Evolutionary conservation across 75 land plant genomes (phyloP).

Genomic region (Ceratopteris richardii): DNA sequence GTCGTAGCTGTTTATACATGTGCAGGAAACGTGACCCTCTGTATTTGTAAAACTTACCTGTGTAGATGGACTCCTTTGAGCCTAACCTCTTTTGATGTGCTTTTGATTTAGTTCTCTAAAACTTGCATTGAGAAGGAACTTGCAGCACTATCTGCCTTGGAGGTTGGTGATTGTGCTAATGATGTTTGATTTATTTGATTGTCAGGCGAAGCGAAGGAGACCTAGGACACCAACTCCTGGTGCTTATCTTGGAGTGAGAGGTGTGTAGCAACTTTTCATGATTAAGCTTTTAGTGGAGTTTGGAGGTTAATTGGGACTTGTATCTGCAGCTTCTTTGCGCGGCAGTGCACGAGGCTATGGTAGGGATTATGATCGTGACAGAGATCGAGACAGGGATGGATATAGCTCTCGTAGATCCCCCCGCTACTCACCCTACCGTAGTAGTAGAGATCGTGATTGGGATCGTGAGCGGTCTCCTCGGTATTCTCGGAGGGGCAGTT

Average conservation of each 20-base stretch:
- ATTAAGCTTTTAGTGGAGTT: neutral
- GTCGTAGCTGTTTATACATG: too few relatives aligned
- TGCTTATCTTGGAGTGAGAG: slow-evolving; percentile 66
- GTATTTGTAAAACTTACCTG: too few relatives aligned
- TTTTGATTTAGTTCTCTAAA: too few relatives aligned
- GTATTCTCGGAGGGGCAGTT: slow-evolving; percentile 42
- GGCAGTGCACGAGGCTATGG: slow-evolving; percentile 26
- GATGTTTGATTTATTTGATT: neutral
- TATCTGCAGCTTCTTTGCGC: slow-evolving; percentile 21
- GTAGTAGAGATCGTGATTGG: slow-evolving; percentile 30
- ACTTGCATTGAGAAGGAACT: too few relatives aligned
- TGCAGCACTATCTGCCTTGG: too few relatives aligned
- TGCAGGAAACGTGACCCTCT: too few relatives aligned
- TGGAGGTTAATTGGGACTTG: neutral
- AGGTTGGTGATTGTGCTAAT: too few relatives aligned
- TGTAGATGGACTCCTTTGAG: too few relatives aligned
- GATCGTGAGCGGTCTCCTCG: slow-evolving; percentile 31
- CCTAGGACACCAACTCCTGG: slow-evolving; percentile 96
- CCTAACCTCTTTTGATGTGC: too few relatives aligned
- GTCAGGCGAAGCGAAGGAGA: slow-evolving; percentile 72
- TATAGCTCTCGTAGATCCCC: slow-evolving; percentile 44
- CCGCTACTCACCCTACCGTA: slow-evolving; percentile 53
- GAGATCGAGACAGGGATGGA: slow-evolving; percentile 23
- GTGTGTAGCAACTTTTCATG: slow-evolving; percentile 8
- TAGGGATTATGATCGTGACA: slow-evolving; percentile 21